These are phyloP conservation scores for Pythium volutum DNA, from an alignment of 352 stramenopile genomes.

Conservation along the genomic window DNA sequence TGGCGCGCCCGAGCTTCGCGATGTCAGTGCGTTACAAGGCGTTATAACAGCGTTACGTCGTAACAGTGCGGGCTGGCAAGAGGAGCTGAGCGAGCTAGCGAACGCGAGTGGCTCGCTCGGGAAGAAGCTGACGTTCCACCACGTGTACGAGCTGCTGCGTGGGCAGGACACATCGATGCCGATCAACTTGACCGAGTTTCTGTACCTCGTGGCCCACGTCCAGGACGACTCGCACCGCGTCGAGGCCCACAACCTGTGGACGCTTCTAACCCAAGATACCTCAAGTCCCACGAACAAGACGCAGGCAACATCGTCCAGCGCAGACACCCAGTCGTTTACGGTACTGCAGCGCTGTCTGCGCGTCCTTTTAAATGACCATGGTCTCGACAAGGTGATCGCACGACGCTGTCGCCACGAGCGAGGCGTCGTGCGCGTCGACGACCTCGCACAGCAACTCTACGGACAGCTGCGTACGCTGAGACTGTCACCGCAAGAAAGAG, in stretches of 20 bases:
- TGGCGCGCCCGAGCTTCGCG: constrained; percentile 32
- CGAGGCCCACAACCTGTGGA: constrained; percentile 27
- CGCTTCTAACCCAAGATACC: constrained; percentile 19
- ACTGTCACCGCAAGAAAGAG: neutral
- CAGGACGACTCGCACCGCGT: constrained; percentile 27
- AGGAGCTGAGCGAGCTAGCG: constrained; percentile 21
- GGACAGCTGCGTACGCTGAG: constrained; percentile 8
- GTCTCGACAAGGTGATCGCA: constrained; percentile 7
- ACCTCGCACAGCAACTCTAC: neutral
- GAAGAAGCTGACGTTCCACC: constrained; percentile 9
- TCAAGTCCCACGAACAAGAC: neutral
- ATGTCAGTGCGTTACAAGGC: constrained; percentile 7
- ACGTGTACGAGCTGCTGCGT: constrained; percentile 15
- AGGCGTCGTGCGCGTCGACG: constrained; percentile 9
- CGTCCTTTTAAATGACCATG: constrained; percentile 9
- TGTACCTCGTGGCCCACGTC: constrained; percentile 39
- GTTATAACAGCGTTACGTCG: constrained; percentile 28
- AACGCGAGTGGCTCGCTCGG: constrained; percentile 13
- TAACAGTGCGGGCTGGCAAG: constrained; percentile 13
- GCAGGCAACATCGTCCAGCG: neutral
- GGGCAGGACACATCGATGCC: neutral
- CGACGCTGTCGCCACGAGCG: constrained; percentile 7
- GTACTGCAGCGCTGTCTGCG: constrained; percentile 10
- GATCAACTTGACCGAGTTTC: constrained; percentile 26
- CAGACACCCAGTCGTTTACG: neutral